phyloP scores from a whole-genome alignment of 2,329 filamentous ascomycete genomes.

The Xylaria sp. region DNA sequence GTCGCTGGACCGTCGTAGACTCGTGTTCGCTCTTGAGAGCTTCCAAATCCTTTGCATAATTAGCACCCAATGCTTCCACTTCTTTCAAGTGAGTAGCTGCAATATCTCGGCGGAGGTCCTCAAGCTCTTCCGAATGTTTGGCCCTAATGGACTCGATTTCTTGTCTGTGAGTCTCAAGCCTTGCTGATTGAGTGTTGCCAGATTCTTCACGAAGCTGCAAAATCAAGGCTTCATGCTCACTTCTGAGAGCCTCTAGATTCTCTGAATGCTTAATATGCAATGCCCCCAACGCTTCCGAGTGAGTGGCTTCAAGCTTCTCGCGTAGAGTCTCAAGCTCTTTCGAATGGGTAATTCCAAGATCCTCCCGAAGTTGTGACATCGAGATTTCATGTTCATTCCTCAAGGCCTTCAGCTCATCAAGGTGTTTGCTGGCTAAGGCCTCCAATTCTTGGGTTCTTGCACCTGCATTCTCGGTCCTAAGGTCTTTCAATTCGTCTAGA shows the following conservation, averaged over 20 bases:
- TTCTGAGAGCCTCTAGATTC: conserved; percentile 22
- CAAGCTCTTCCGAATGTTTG: conserved; percentile 35
- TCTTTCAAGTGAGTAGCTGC: conserved; percentile 31
- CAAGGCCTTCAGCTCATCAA: conserved; percentile 29
- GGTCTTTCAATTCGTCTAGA: conserved; percentile 32
- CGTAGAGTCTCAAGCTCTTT: conserved; percentile 26
- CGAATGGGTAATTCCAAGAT: conserved; percentile 16
- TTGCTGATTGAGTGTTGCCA: conserved; percentile 5
- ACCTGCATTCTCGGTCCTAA: conserved; percentile 33
- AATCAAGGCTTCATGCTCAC: conserved; percentile 30
- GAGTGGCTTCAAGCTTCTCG: conserved; percentile 28
- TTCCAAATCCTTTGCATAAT: conserved; percentile 27
- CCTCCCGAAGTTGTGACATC: conserved; percentile 24
- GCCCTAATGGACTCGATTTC: conserved; percentile 26
- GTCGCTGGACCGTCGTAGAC: conserved; percentile 18
- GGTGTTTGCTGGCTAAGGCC: conserved; percentile 28
- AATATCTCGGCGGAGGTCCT: conserved; percentile 19
- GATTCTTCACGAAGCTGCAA: conserved; percentile 25
- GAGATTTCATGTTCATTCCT: conserved; percentile 28
- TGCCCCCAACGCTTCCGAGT: conserved; percentile 31
- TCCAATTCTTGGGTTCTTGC: conserved; percentile 29
- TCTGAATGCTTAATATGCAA: conserved; percentile 21
- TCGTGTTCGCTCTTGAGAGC: conserved; percentile 27
- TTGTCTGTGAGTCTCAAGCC: conserved; percentile 21
- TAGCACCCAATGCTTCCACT: conserved; percentile 27